These are phyloP conservation scores for Candida loeiensis DNA, from an alignment of 805 yeast genomes.

Conservation along the genomic window DNA sequence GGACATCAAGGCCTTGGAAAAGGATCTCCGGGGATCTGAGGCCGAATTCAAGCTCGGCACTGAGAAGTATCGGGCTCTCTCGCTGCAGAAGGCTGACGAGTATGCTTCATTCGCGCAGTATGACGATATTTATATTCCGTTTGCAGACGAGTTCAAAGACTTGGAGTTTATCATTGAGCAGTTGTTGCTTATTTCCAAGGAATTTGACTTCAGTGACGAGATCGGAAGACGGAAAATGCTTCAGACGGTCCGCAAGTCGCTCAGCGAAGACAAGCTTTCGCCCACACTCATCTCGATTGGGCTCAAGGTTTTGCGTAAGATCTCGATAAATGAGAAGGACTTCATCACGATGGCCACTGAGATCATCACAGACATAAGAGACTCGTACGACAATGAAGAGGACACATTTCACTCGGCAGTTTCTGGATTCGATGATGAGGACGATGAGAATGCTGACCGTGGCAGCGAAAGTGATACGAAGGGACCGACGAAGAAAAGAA, in stretches of 20 bases:
- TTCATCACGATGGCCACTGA: constrained; percentile 83
- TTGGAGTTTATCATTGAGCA: constrained; percentile 75
- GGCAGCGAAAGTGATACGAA: constrained; percentile 20
- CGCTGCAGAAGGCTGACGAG: constrained; percentile 11
- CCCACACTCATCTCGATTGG: constrained; percentile 54
- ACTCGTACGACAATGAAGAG: constrained; percentile 48
- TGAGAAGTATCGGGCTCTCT: constrained; percentile 10
- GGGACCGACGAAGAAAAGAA: constrained; percentile 21
- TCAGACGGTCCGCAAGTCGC: constrained; percentile 43
- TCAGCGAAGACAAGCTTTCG: constrained; percentile 53
- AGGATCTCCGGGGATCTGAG: constrained; percentile 9
- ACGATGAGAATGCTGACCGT: constrained; percentile 24
- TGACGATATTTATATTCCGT: constrained; percentile 23
- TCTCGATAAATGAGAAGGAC: constrained; percentile 78
- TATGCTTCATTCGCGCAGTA: constrained; percentile 11
- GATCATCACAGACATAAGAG: constrained; percentile 79
- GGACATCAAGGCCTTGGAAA: constrained; percentile 10
- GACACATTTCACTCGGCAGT: constrained; percentile 26
- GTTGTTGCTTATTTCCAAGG: constrained; percentile 59
- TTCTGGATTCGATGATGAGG: constrained; percentile 18
- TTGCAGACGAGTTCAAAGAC: constrained; percentile 49
- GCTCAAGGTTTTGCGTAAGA: constrained; percentile 60
- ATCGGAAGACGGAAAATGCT: constrained; percentile 80
- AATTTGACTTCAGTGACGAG: constrained; percentile 86
- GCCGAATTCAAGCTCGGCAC: constrained; percentile 11